phyloP scores from a whole-genome alignment of 192 early-diverging fungal species.

The Piromyces finnis region DNA sequence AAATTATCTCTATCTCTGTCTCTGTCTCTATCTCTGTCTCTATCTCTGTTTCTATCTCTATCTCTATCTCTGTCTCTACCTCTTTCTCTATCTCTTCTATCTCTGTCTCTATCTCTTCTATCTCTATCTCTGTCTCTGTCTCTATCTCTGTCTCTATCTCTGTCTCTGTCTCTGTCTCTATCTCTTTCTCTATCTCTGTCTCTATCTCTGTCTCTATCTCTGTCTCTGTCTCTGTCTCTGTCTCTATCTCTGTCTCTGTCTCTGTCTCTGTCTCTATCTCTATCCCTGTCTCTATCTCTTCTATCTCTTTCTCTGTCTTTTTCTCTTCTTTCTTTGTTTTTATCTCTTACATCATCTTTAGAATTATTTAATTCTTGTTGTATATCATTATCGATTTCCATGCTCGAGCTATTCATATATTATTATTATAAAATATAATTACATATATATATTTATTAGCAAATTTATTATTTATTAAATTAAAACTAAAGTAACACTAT shows the following conservation, averaged over 20 bases:
- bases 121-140: slow-evolving; percentile 1
- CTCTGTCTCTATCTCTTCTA: background rate
- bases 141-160: background rate
- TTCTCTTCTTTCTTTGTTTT: too few species aligned
- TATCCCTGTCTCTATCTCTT: slow-evolving; percentile 4
- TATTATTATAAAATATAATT: too few species aligned
- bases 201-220: slow-evolving; percentile 12
- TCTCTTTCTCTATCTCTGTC: background rate
- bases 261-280: slow-evolving; percentile 8
- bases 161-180: background rate
- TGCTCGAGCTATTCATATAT: too few species aligned
- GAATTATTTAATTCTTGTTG: too few species aligned
- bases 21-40: background rate
- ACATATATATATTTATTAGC: too few species aligned
- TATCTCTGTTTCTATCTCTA: background rate
- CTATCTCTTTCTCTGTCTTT: too few species aligned
- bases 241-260: slow-evolving; percentile 17
- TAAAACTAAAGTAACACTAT: too few species aligned
- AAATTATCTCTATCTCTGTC: background rate
- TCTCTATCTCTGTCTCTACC: background rate
- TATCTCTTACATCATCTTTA: too few species aligned
- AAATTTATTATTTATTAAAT: too few species aligned
- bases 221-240: slow-evolving; percentile 7
- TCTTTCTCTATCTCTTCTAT: background rate
- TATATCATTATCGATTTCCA: too few species aligned